Evolutionary conservation across 768 basidiomycete species (phyloP).

Genomic region (Lentinula aciculospora): DNA sequence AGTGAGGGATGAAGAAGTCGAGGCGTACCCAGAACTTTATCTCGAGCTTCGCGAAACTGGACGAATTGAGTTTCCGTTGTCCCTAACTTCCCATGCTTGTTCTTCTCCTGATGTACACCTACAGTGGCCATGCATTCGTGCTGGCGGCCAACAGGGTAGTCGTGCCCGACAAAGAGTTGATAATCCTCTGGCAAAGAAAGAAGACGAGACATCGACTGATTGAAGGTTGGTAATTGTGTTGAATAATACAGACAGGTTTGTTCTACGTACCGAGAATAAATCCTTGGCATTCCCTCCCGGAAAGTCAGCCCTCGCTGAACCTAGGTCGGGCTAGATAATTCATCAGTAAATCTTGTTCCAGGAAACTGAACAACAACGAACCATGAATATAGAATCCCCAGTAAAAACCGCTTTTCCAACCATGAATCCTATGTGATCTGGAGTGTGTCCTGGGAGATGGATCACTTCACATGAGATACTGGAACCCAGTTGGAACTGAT

Average conservation of each 20-base stretch:
- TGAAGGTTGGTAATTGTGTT: neutral
- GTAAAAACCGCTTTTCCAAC: conserved; percentile 30
- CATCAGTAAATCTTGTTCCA: neutral
- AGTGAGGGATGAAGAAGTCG: conserved; percentile 29
- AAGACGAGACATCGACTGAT: conserved; percentile 30
- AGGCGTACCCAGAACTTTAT: conserved; percentile 25
- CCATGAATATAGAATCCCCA: conserved; percentile 34
- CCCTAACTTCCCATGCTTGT: conserved; percentile 24
- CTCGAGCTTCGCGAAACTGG: conserved; percentile 23
- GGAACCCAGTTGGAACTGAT: conserved; percentile 24
- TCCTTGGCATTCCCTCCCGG: conserved; percentile 29
- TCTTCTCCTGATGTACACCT: conserved; percentile 21
- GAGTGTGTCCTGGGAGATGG: conserved; percentile 32
- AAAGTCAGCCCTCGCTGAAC: conserved; percentile 32
- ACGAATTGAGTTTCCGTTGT: conserved; percentile 22
- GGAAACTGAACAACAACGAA: conserved; percentile 9
- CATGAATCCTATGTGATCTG: conserved; percentile 29
- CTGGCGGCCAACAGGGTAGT: conserved; percentile 23
- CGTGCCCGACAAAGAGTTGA: conserved; percentile 31
- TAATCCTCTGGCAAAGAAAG: conserved; percentile 25
- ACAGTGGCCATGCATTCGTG: conserved; percentile 26
- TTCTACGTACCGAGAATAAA: conserved; percentile 22
- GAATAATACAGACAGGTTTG: neutral
- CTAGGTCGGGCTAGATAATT: conserved; percentile 27
- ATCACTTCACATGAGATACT: conserved; percentile 22